Percentiles rank a stretch among this genome's conserved stretches.
phyloP scores from a whole-genome alignment of 163 green algal species.

The Scenedesmus sp. region DNA sequence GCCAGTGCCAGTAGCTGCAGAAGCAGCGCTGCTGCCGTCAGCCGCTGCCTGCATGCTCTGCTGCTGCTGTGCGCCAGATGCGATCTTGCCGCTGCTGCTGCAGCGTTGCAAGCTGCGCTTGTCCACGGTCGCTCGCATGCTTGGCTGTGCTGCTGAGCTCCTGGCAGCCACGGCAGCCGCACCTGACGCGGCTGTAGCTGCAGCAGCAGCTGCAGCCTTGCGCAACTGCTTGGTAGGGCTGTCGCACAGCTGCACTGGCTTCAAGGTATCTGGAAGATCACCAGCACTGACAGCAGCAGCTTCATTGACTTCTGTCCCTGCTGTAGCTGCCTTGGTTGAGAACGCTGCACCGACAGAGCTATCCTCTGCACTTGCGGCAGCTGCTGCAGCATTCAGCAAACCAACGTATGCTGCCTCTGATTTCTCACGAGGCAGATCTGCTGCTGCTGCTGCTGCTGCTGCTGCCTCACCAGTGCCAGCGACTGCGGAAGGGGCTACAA shows the following conservation, averaged over 20 bases:
- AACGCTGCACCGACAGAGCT: neutral
- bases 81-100: neutral
- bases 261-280: slow-evolving; percentile 18
- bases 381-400: neutral
- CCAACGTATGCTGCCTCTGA: slow-evolving; percentile 1
- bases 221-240: slow-evolving; percentile 28
- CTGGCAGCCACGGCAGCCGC: slow-evolving; percentile 5
- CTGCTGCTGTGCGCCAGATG: neutral
- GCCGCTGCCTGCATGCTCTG: neutral
- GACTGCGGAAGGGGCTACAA: neutral
- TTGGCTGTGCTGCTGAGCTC: neutral
- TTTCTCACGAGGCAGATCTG: neutral
- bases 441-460: neutral
- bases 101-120: neutral
- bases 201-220: neutral
- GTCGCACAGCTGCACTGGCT: neutral
- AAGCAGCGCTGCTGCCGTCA: neutral
- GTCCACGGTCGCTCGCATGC: neutral
- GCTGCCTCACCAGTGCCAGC: neutral
- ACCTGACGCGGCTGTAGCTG: neutral
- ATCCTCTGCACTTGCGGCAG: neutral
- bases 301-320: neutral
- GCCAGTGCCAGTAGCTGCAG: slow-evolving; percentile 3
- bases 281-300: neutral
- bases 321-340: neutral